Evolutionary conservation across 2,329 filamentous ascomycete species (phyloP).

Genomic region (Fusarium citri): DNA sequence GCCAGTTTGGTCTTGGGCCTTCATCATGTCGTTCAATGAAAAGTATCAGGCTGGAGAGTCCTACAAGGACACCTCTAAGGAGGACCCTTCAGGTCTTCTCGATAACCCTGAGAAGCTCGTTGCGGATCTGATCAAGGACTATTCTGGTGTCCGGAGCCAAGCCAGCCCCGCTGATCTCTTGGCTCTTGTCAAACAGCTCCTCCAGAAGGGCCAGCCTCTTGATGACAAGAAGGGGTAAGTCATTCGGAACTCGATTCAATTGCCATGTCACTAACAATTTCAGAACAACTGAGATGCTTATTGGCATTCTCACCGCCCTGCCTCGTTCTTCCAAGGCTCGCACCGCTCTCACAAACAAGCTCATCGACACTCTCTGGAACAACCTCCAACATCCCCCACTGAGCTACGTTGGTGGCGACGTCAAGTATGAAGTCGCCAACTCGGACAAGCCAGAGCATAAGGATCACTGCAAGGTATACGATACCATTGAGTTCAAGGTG

Average conservation of each 20-base stretch:
- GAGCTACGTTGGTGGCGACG: constrained; percentile 56
- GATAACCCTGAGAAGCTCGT: constrained; percentile 51
- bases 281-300: constrained; percentile 56
- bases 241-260: neutral
- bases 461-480: constrained; percentile 48
- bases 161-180: constrained; percentile 47
- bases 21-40: constrained; percentile 49
- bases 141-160: constrained; percentile 44
- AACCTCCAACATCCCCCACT: constrained; percentile 66
- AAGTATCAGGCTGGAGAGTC: constrained; percentile 55
- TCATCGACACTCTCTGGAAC: constrained; percentile 65
- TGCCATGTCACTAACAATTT: constrained; percentile 17
- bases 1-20: neutral
- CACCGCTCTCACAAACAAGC: constrained; percentile 58
- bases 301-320: constrained; percentile 54
- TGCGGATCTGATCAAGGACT: constrained; percentile 50
- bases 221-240: constrained; percentile 66
- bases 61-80: constrained; percentile 46
- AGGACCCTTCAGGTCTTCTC: constrained; percentile 45
- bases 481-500: constrained; percentile 55
- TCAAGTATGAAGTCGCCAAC: constrained; percentile 53
- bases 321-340: constrained; percentile 51
- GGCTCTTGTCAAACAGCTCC: constrained; percentile 49
- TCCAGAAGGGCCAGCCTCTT: constrained; percentile 60
- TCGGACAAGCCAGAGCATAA: constrained; percentile 49